Evolutionary conservation across 2,329 filamentous ascomycete genomes (phyloP).

Genomic region (Dactylellina leptospora): DNA sequence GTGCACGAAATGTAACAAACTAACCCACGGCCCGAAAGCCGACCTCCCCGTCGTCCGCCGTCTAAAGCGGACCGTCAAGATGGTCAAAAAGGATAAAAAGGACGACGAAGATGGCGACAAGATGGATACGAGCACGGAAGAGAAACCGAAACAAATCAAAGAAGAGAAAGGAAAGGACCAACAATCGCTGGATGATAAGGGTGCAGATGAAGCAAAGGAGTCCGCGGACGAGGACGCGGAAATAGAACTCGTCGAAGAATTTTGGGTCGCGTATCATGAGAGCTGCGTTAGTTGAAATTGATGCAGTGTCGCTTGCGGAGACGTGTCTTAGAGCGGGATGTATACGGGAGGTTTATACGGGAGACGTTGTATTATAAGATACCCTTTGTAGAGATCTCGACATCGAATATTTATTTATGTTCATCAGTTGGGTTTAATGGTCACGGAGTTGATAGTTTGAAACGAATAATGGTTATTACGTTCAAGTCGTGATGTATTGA

Average conservation of each 20-base stretch:
- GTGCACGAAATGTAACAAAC: conserved; percentile 38
- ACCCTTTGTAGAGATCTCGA: conserved; percentile 2
- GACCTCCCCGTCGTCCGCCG: conserved; percentile 44
- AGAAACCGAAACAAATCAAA: conserved; percentile 13
- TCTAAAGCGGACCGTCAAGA: conserved; percentile 31
- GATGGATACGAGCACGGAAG: conserved; percentile 24
- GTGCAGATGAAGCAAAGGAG: conserved; percentile 11
- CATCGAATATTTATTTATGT: no score
- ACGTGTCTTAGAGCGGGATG: background rate
- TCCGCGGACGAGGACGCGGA: conserved; percentile 23
- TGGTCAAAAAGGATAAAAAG: conserved; percentile 39
- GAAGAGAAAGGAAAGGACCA: background rate
- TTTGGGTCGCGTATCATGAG: conserved; percentile 47
- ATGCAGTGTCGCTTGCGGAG: background rate
- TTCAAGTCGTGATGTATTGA: conserved; percentile 52
- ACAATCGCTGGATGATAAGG: background rate
- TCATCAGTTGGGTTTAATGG: no score
- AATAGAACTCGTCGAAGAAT: conserved; percentile 40
- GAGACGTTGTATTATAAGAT: conserved; percentile 43
- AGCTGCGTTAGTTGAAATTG: conserved; percentile 16
- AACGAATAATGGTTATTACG: conserved; percentile 31
- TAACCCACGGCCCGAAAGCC: conserved; percentile 39
- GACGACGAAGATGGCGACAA: conserved; percentile 18
- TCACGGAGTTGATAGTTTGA: conserved; percentile 1
- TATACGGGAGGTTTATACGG: background rate